Base-by-base conservation (phyloP, 495 filamentous ascomycete genomes). In the Darksidea phi region DNA sequence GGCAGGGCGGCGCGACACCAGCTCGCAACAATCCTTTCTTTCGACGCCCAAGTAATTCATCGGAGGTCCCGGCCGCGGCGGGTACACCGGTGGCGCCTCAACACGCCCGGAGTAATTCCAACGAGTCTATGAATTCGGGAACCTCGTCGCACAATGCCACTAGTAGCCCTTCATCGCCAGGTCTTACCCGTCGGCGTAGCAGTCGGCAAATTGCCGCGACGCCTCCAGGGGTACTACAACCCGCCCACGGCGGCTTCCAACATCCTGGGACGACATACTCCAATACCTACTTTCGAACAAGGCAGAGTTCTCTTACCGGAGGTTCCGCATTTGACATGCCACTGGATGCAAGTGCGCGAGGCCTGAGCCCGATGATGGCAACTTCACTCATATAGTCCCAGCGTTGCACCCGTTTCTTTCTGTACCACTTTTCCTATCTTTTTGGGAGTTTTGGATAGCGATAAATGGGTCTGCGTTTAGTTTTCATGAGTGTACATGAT, bases 321-420 rank as follows among this genome's bases (percentile, higher is more conserved):
- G 51, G 38, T 26, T 37, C 51, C 11, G 53, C 54, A 20, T 67
- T 57, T 28, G 64, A 63, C 10, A 54, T 59, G 45, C 54, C 64
- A 20, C 32, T 67, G 36, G 51, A 32, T n/a, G 17, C 54, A n/a
- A 57, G 28, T 23, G 38, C 5, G 18, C 55, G 52, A 13, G 56
- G 56, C 11, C 42, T 59, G 51, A 66, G 57, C 52, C 63, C 63
- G 32, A 66, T 66, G 56, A 52, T 66, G 13, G 54, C 63, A 12
- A 51, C 59, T 47, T 32, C 49, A 3, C 50, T 61, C 13, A 61
- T 61, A n/a, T 63, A 51, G 41, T 6, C 4, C 18, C 15, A n/a
- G 41, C 41, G 18, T n/a, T 43, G 18, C 41, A 4, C 15, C 41
- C 5, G 41, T 20, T 6, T 43, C 41, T 43, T 43, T 15, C 41